These are phyloP conservation scores for Syzygium syzygioides DNA, from an alignment of 441 rosid species.

Conservation along the genomic window DNA sequence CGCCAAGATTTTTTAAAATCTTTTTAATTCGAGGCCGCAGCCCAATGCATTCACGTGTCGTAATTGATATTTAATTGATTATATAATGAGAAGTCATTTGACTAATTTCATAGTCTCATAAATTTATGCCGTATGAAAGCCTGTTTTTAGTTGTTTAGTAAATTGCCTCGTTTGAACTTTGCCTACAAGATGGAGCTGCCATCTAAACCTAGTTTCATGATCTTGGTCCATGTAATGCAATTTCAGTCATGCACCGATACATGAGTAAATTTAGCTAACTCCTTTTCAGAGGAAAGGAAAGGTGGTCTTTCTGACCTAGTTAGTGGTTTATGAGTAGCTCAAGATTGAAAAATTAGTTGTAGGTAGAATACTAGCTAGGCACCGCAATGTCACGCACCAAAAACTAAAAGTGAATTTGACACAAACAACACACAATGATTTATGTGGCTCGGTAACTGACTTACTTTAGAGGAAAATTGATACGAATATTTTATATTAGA, in stretches of 20 bases:
- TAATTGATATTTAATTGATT: neutral
- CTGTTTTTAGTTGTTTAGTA: neutral
- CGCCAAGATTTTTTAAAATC: neutral
- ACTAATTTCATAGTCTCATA: neutral
- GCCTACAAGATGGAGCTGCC: neutral
- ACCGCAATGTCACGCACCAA: rapidly evolving
- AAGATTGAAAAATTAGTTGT: neutral
- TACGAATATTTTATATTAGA: neutral
- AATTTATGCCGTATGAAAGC: neutral
- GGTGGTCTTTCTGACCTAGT: neutral
- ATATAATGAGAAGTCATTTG: neutral
- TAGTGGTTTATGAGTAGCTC: neutral
- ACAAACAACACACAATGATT: neutral
- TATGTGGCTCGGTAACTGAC: neutral
- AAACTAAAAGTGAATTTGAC: neutral
- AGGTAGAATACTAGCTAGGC: neutral
- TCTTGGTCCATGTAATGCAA: neutral
- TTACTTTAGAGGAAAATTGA: neutral
- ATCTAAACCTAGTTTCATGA: neutral
- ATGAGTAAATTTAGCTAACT: neutral
- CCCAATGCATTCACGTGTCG: neutral
- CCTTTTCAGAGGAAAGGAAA: neutral
- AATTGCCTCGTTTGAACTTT: neutral
- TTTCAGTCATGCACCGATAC: neutral
- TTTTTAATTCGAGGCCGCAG: neutral